Conservation (phyloP, 169 alveolate species). For the Eimeria maxima region DNA sequence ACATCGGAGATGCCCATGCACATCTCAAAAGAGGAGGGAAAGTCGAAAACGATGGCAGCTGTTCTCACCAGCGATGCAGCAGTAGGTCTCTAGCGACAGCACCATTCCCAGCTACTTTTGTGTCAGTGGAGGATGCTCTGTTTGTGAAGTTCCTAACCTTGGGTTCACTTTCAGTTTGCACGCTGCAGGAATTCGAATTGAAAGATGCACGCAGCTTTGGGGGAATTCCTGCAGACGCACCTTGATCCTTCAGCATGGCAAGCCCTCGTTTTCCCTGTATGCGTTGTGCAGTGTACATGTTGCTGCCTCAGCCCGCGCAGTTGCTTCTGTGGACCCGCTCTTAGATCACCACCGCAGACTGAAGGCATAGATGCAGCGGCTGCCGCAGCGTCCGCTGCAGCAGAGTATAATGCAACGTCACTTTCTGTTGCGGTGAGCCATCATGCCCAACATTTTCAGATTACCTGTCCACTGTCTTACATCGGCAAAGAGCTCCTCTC, state of each 20-base stretch:
- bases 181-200: not conserved
- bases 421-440: not conserved
- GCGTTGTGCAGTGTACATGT: slow-evolving; percentile 22
- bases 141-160: not conserved
- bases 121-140: not conserved
- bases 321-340: slow-evolving; percentile 52
- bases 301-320: slow-evolving; percentile 58
- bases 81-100: not conserved
- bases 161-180: not conserved
- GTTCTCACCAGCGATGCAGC: not conserved
- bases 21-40: not conserved
- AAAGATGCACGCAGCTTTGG: not conserved
- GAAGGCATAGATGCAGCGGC: slow-evolving; percentile 39
- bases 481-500: not conserved
- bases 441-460: not conserved
- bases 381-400: slow-evolving; percentile 43
- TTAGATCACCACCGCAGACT: not conserved
- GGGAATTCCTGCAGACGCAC: not conserved
- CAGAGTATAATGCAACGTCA: not conserved
- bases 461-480: not conserved
- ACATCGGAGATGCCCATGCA: not conserved
- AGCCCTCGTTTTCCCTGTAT: not conserved
- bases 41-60: not conserved
- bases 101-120: not conserved
- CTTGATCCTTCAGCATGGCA: not conserved